Base-by-base conservation (phyloP, 83 land plant species). In the Thuja plicata region DNA sequence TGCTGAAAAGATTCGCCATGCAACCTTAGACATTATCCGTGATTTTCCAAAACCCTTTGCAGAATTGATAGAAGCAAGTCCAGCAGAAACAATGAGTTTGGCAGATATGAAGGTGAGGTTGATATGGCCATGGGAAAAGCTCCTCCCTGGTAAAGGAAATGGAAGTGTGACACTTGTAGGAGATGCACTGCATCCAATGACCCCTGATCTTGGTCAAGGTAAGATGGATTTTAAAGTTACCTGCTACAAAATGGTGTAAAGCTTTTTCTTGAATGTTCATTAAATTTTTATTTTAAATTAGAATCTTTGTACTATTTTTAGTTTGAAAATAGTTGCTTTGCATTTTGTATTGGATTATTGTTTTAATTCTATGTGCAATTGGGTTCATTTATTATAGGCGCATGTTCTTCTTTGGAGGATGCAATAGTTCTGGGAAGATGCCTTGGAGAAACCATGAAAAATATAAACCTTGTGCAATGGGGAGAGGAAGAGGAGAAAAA, bases 131-230 rank as follows among this genome's bases (percentile, higher is more conserved):
- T 90, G 90, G 90, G 78, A 90, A 16, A 5, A 90, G 38, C 34
- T 90, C 15, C 76, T 73, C 80, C 87, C 87, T 50, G 84, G 88
- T 55, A 91, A 91, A 12, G 48, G 76, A 88, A 91, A 91, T 70
- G 90, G 77, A 27, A 89, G 87, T 37, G 90, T 91, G 4, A 91
- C 91, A 73, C 90, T 94, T 21, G 91, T 91, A 10, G 95, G 95
- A 5, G 95, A 94, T 88, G 95, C 95, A 8, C 62, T 92, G 21
- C 95, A 94, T 54, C 92, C 95, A 60, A 90, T 91, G 92, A 94
- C 94, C 16, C 94, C 94, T 16, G 94, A 94, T 86, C 70, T 94
- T 15, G 95, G 91, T 85, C 95, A 94, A 87, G 95, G 66, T 60
- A 60, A 19, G 0, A 57, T 57, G 17, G 16, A 13, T 10, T 50